Evolutionary conservation across 257 asterid species (phyloP).

Genomic region (Nicotiana tomentosiformis): DNA sequence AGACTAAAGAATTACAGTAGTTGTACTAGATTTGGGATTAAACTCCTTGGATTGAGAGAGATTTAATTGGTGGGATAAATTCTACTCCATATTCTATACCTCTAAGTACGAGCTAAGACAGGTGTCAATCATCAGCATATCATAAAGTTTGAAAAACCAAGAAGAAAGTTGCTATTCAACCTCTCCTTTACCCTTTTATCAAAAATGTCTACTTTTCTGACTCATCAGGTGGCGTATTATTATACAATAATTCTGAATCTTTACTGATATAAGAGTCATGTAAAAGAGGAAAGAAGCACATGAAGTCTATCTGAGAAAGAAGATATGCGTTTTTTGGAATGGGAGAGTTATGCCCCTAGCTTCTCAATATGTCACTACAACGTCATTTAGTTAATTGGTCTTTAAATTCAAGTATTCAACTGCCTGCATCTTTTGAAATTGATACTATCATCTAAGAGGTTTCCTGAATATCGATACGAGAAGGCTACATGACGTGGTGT

Average conservation of each 20-base stretch:
- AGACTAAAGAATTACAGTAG: neutral
- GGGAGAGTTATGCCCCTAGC: neutral
- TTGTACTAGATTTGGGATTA: neutral
- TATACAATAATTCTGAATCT: neutral
- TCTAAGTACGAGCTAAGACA: neutral
- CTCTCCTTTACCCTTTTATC: neutral
- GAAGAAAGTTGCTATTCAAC: neutral
- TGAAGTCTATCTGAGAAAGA: neutral
- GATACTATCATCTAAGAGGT: neutral
- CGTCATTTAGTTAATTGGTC: neutral
- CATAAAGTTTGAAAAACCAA: neutral
- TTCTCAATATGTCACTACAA: neutral
- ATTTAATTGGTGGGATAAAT: neutral
- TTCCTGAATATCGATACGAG: neutral
- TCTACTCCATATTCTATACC: neutral
- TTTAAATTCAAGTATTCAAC: neutral
- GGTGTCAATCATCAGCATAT: conserved; percentile 2
- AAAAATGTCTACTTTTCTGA: neutral
- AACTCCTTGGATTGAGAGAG: neutral
- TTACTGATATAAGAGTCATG: no score
- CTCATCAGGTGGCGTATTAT: neutral
- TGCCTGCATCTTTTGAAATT: neutral
- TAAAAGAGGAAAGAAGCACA: neutral
- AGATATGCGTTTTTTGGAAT: neutral
- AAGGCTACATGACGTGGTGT: neutral